Base-by-base conservation (phyloP, 1,139 yeast genomes). In the Pneumocystis oryctolagi region DNA sequence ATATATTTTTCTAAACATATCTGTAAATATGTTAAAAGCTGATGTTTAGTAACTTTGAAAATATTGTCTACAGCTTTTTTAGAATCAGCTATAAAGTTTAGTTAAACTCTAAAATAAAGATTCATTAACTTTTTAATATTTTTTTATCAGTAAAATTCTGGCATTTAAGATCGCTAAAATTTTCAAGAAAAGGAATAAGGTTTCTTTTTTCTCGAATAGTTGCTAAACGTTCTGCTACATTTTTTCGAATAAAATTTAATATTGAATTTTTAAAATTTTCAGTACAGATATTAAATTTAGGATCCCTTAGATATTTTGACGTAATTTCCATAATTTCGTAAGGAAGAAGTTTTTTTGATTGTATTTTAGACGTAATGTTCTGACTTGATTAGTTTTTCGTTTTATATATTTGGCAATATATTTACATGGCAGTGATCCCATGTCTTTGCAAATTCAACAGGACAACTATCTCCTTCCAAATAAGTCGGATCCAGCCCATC, bases 381-480 rank as follows among this genome's bases (percentile, higher is more conserved):
- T 57, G 3, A 30, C 30, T 57, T 9, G 25, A 25, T 35, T 57
- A 57, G 34, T 35, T 35, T 57, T 57, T 2, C n/a, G 37, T 20
- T 12, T 47, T 25, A 47, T 47, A 25, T 25, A 47, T 47, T 47
- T 47, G 18, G 31, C 6, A 25, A n/a, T 9, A 47, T 42, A 39
- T 57, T 20, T 57, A 57, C 59, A 57, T 20, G 25, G 96, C 86
- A 58, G 73, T 94, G 98, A 68, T 85, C 90, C 99, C 99, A 94
- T 61, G 96, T 89, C 71, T 97, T 82, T 62, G 79, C 80, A 73
- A 94, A 92, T 73, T 94, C 90, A 39, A 94, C 98, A 0, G 98
- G 98, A 70, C 79, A 83, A 1, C 98, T 97, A 73, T 94, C 97
- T 69, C 98, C 98, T 76, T 94, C 99, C 97, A 94, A 92, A 76